Conservation (phyloP, 2,329 filamentous ascomycete species). For the Diaporthe citriasiana region DNA sequence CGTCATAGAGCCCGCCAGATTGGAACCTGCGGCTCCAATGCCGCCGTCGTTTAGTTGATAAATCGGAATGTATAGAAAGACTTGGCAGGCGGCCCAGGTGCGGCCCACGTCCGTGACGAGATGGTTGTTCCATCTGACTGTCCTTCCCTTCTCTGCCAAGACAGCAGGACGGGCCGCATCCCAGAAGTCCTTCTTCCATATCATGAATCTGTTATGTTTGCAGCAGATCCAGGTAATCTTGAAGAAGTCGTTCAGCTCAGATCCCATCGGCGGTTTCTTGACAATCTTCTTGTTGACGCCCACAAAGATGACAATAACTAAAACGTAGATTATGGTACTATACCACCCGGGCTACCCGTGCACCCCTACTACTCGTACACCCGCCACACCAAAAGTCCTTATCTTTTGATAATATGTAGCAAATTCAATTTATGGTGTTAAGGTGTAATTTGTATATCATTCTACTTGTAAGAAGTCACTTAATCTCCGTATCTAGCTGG, state of each 20-base stretch:
- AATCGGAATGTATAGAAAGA: slow-evolving; percentile 58
- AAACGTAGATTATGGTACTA: slow-evolving; percentile 71
- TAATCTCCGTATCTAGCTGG: no score
- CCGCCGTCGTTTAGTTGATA: slow-evolving; percentile 58
- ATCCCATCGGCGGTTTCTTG: slow-evolving; percentile 71
- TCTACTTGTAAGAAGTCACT: no score
- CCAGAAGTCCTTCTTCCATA: slow-evolving; percentile 71
- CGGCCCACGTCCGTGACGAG: slow-evolving; percentile 77
- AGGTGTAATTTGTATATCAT: no score
- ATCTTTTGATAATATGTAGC: neutral
- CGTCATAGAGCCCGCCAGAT: slow-evolving; percentile 58
- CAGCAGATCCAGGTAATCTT: slow-evolving; percentile 68
- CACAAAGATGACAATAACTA: slow-evolving; percentile 71
- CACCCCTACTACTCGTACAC: no score
- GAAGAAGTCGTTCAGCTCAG: slow-evolving; percentile 72
- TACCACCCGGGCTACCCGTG: no score
- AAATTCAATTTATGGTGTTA: no score
- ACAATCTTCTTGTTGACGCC: slow-evolving; percentile 70
- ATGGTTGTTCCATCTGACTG: slow-evolving; percentile 74
- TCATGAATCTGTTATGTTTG: slow-evolving; percentile 65
- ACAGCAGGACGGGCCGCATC: slow-evolving; percentile 70
- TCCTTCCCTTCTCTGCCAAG: slow-evolving; percentile 59
- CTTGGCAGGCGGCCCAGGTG: slow-evolving; percentile 57
- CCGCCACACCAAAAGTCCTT: no score
- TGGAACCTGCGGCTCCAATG: slow-evolving; percentile 53